A percentile compares a stretch with the other conserved stretches of the same genome.
phyloP scores from a whole-genome alignment of 2,329 filamentous ascomycete species.

The Fusarium equiseti region DNA sequence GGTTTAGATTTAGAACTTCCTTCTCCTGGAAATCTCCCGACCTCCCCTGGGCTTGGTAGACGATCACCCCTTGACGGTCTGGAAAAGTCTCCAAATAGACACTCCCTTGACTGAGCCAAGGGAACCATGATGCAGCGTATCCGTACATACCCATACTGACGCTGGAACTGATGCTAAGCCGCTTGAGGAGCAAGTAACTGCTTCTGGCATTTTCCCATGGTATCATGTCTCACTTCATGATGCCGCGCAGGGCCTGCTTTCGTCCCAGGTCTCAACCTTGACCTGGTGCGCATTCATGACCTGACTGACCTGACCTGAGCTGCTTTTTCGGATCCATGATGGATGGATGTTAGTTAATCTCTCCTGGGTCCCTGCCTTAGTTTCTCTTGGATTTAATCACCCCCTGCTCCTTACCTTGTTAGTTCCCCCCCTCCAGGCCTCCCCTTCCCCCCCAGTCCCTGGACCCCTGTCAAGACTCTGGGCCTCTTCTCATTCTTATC shows the following conservation, averaged over 20 bases:
- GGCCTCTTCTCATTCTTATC: slow-evolving; percentile 43
- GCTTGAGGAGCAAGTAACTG: slow-evolving; percentile 11
- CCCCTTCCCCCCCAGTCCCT: slow-evolving; percentile 31
- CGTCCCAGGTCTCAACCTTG: slow-evolving; percentile 21
- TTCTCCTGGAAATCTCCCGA: slow-evolving; percentile 24
- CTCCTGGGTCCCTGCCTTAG: slow-evolving; percentile 23
- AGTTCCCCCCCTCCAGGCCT: slow-evolving; percentile 19
- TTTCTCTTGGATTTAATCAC: slow-evolving; percentile 14
- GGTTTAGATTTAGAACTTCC: background rate
- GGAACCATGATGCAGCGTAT: slow-evolving; percentile 7
- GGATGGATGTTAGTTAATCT: slow-evolving; percentile 25
- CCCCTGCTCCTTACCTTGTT: slow-evolving; percentile 27
- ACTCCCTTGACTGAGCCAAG: slow-evolving; percentile 18
- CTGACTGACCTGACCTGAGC: background rate
- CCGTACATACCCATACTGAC: background rate
- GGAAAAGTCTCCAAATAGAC: slow-evolving; percentile 2
- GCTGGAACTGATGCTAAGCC: slow-evolving; percentile 33
- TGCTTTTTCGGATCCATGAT: slow-evolving; percentile 21
- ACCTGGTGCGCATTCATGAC: slow-evolving; percentile 30
- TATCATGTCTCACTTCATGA: slow-evolving; percentile 25
- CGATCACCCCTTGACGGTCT: slow-evolving; percentile 14
- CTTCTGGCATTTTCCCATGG: slow-evolving; percentile 25
- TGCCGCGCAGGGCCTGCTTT: slow-evolving; percentile 25
- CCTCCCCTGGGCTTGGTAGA: slow-evolving; percentile 13
- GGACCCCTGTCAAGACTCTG: slow-evolving; percentile 40